These are phyloP conservation scores for Chalara sp. DNA, from an alignment of 2,329 filamentous ascomycete genomes.

Conservation along the genomic window DNA sequence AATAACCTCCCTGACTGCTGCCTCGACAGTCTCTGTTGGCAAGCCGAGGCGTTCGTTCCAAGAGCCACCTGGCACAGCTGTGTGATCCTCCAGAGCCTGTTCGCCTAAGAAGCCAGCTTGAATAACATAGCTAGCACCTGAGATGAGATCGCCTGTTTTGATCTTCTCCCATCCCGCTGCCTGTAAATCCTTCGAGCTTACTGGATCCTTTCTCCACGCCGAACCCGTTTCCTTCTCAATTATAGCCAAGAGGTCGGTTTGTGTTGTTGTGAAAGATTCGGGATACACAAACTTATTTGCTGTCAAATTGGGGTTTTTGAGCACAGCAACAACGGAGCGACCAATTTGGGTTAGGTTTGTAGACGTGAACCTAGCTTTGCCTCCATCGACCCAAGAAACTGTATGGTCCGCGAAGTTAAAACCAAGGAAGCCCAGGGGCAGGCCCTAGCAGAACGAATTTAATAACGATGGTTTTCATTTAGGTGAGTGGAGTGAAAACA, in stretches of 20 bases:
- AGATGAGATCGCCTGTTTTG: not conserved
- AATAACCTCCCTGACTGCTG: not conserved
- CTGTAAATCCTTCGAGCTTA: conserved; percentile 2
- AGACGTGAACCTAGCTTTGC: conserved; percentile 15
- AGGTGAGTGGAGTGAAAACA: conserved; percentile 32
- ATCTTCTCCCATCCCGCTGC: conserved; percentile 2
- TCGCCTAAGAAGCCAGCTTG: conserved; percentile 6
- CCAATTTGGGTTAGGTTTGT: conserved; percentile 23
- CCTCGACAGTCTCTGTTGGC: conserved; percentile 3
- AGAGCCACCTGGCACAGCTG: conserved; percentile 4
- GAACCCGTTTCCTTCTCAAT: conserved; percentile 23
- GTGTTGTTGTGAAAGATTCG: conserved; percentile 26
- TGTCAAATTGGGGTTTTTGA: conserved; percentile 27
- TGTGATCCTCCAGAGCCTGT: conserved; percentile 6
- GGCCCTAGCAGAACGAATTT: conserved; percentile 1
- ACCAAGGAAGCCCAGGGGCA: conserved; percentile 21
- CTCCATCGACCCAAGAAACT: conserved; percentile 25
- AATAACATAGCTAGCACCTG: conserved; percentile 4
- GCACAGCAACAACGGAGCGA: conserved; percentile 24
- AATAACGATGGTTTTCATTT: not conserved
- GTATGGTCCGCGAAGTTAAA: conserved; percentile 26
- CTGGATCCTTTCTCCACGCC: conserved; percentile 18
- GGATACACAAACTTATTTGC: conserved; percentile 27
- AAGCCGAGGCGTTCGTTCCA: conserved; percentile 10
- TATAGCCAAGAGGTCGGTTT: conserved; percentile 26